phyloP scores from a whole-genome alignment of 306 rosid genomes.

The Begonia masoniana region DNA sequence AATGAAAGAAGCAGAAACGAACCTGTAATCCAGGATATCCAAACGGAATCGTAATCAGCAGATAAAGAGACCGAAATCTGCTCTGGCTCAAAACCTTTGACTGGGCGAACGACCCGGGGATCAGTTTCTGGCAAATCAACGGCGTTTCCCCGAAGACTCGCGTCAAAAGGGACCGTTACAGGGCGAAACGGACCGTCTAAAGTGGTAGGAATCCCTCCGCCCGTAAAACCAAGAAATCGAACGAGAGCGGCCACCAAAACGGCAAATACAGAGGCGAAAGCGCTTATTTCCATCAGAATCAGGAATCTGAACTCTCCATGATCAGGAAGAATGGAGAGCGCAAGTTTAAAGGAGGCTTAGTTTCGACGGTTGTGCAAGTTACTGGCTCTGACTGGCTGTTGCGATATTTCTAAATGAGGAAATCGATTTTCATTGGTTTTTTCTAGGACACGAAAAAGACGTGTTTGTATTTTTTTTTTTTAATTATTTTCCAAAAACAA shows the following conservation, averaged over 20 bases:
- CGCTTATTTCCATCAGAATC: too few species aligned
- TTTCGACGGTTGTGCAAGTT: too few species aligned
- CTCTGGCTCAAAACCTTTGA: constrained; percentile 50
- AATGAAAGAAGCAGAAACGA: not conserved
- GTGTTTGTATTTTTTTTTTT: too few species aligned
- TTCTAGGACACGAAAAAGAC: too few species aligned
- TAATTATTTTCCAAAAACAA: too few species aligned
- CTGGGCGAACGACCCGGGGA: constrained; percentile 48
- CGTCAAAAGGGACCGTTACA: constrained; percentile 49
- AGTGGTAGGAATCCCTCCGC: constrained; percentile 39
- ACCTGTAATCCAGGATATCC: constrained; percentile 89
- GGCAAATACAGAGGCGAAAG: not conserved
- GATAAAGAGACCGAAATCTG: constrained; percentile 76
- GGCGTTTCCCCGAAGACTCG: constrained; percentile 40
- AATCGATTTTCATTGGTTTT: too few species aligned
- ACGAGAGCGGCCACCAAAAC: not conserved
- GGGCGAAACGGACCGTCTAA: constrained; percentile 70
- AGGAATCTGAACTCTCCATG: too few species aligned
- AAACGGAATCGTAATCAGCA: constrained; percentile 40
- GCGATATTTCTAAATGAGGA: too few species aligned
- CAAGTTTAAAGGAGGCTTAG: too few species aligned
- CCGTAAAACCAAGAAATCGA: not conserved
- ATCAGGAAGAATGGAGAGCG: too few species aligned
- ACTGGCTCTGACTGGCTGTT: too few species aligned
- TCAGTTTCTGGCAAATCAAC: constrained; percentile 53